These are phyloP conservation scores for Hsuehochloa calcarea DNA, from an alignment of 176 grass and related monocot genomes.

Conservation along the genomic window DNA sequence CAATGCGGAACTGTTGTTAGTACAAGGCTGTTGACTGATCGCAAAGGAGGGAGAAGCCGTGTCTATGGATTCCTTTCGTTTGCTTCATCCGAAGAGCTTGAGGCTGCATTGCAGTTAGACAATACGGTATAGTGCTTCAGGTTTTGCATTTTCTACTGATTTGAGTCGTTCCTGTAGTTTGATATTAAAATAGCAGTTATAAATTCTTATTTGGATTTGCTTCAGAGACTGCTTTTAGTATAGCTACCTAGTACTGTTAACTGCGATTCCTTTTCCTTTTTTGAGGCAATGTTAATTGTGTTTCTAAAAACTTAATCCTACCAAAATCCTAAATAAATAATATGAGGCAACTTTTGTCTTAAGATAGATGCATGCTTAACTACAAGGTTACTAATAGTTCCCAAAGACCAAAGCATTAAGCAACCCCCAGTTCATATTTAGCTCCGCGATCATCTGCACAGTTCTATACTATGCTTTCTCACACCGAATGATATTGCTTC, in stretches of 20 bases:
- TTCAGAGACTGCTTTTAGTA: background rate
- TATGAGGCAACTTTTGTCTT: background rate
- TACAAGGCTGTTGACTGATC: slow-evolving; percentile 57
- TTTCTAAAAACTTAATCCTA: background rate
- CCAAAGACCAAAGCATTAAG: background rate
- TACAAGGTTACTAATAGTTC: background rate
- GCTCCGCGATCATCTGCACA: background rate
- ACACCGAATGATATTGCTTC: background rate
- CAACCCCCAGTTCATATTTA: background rate
- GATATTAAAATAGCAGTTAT: background rate
- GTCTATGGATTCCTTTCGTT: slow-evolving; percentile 73
- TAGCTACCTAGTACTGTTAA: background rate
- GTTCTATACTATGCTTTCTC: background rate
- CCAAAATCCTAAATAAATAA: background rate
- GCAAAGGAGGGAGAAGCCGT: slow-evolving; percentile 64
- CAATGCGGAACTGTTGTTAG: slow-evolving; percentile 63
- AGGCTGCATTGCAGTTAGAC: slow-evolving; percentile 46
- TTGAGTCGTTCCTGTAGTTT: background rate
- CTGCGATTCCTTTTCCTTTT: background rate
- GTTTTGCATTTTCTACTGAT: background rate
- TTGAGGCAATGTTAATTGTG: background rate
- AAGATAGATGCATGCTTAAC: background rate
- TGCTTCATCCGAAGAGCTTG: slow-evolving; percentile 53
- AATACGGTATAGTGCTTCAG: slow-evolving; percentile 44
- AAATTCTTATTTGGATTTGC: background rate